These are phyloP conservation scores for Talaromyces sp. DNA, from an alignment of 2,329 filamentous ascomycete species.

Conservation along the genomic window DNA sequence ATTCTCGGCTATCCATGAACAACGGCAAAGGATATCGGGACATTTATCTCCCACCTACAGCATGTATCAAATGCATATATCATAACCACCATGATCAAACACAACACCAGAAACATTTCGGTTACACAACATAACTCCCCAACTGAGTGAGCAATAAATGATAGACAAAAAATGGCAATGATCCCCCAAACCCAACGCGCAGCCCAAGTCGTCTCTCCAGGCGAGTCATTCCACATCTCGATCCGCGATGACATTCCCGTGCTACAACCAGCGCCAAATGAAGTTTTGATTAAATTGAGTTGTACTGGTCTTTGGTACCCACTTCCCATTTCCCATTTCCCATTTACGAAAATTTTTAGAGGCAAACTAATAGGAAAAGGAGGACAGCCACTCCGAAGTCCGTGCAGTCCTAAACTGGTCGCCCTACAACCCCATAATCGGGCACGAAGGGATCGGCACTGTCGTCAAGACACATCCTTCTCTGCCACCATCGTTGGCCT, in stretches of 20 bases:
- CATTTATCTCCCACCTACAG: not conserved
- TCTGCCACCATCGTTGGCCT: not conserved
- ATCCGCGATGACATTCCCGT: not conserved
- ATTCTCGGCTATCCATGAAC: not conserved
- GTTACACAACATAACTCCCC: too few relatives aligned
- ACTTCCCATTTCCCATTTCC: not conserved
- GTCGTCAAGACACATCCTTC: not conserved
- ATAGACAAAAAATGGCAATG: not conserved
- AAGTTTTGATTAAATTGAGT: not conserved
- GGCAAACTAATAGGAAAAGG: not conserved
- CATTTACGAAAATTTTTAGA: not conserved
- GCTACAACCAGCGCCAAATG: not conserved
- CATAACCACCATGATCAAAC: not conserved
- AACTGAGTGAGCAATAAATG: too few relatives aligned
- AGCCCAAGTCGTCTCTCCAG: not conserved
- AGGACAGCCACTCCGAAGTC: not conserved
- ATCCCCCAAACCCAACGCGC: not conserved
- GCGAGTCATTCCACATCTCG: not conserved
- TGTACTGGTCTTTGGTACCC: not conserved
- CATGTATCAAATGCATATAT: too few relatives aligned
- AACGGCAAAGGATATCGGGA: not conserved
- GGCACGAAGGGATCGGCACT: not conserved
- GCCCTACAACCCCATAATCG: not conserved
- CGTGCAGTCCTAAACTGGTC: not conserved
- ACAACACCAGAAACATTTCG: too few relatives aligned